A percentile compares a stretch with the other conserved stretches of the same genome.
Conservation (phyloP, 2,329 filamentous ascomycete genomes). For the Ophiocordyceps unilateralis region DNA sequence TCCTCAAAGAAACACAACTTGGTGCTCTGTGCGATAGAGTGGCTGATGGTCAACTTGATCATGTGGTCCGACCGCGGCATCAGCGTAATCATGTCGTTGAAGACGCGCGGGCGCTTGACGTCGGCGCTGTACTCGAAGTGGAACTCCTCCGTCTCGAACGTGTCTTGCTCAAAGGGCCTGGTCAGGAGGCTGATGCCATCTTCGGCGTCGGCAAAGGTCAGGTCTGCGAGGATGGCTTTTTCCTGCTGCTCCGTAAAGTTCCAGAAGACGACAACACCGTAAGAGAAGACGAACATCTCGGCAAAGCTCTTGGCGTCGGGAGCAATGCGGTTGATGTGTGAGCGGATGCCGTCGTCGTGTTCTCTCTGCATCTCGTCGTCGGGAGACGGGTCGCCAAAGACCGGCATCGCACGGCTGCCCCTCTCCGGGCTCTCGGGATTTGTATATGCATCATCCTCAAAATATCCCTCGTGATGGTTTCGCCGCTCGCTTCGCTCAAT, state of each 20-base stretch:
- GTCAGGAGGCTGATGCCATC: constrained; percentile 51
- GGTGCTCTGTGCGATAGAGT: constrained; percentile 93
- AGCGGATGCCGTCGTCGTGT: constrained; percentile 23
- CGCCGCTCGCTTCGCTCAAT: constrained; percentile 85
- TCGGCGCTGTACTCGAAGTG: constrained; percentile 91
- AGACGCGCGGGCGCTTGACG: constrained; percentile 76
- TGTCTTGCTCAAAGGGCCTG: constrained; percentile 66
- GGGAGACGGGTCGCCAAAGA: constrained; percentile 14
- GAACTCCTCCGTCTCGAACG: constrained; percentile 96
- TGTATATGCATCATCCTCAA: constrained; percentile 51
- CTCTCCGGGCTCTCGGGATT: constrained; percentile 14
- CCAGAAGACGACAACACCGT: constrained; percentile 97
- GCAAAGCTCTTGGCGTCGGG: constrained; percentile 65
- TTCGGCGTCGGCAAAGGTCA: constrained; percentile 69
- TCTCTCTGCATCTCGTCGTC: constrained; percentile 13
- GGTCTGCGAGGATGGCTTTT: constrained; percentile 85
- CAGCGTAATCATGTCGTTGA: constrained; percentile 98
- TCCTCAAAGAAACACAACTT: constrained; percentile 95
- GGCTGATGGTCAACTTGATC: constrained; percentile 96
- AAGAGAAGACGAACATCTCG: constrained; percentile 94
- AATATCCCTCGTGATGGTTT: constrained; percentile 84
- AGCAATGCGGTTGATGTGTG: constrained; percentile 41
- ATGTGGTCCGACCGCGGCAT: constrained; percentile 85
- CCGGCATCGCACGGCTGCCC: constrained; percentile 10
- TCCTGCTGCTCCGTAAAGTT: constrained; percentile 95